Percentiles rank a stretch among this genome's conserved stretches.
Conservation (phyloP, 495 filamentous ascomycete genomes). For the Lophiostoma macrostomum region DNA sequence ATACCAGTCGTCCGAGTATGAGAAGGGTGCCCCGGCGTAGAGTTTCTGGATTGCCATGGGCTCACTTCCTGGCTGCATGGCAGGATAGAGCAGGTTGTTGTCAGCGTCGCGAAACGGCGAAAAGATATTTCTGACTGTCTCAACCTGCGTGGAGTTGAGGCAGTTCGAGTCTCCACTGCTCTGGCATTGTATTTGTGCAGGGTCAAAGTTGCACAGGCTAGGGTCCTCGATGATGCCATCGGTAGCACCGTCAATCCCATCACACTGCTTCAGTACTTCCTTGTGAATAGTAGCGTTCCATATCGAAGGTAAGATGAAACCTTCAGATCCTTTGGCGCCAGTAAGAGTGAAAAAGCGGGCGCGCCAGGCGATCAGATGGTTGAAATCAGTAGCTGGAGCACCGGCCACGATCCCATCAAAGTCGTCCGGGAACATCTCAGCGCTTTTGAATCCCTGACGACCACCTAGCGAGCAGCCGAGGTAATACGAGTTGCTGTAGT, state of each 20-base stretch:
- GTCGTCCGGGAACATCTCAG: conserved; percentile 50
- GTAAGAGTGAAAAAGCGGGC: conserved; percentile 53
- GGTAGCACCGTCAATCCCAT: conserved; percentile 30
- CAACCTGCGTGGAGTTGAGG: no score
- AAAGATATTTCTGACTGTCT: no score
- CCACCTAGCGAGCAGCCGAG: conserved; percentile 56
- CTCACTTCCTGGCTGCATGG: no score
- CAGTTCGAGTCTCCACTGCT: no score
- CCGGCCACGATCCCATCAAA: conserved; percentile 48
- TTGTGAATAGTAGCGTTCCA: conserved; percentile 30
- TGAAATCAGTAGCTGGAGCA: conserved; percentile 41
- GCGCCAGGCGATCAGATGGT: conserved; percentile 52
- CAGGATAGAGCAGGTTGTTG: no score
- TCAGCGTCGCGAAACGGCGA: no score
- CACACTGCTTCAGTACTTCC: conserved; percentile 35
- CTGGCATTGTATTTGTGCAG: no score
- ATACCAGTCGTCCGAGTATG: no score
- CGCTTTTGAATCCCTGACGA: conserved; percentile 50
- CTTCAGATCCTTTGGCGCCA: conserved; percentile 32
- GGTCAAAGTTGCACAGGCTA: conserved; percentile 23
- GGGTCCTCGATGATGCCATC: conserved; percentile 39
- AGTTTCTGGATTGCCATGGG: no score
- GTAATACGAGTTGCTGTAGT: conserved; percentile 51
- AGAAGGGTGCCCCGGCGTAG: no score
- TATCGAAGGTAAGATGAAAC: conserved; percentile 19